Percentiles rank a stretch among this genome's conserved stretches.
phyloP scores from a whole-genome alignment of 306 rosid species.

The Pterocarpus santalinus region DNA sequence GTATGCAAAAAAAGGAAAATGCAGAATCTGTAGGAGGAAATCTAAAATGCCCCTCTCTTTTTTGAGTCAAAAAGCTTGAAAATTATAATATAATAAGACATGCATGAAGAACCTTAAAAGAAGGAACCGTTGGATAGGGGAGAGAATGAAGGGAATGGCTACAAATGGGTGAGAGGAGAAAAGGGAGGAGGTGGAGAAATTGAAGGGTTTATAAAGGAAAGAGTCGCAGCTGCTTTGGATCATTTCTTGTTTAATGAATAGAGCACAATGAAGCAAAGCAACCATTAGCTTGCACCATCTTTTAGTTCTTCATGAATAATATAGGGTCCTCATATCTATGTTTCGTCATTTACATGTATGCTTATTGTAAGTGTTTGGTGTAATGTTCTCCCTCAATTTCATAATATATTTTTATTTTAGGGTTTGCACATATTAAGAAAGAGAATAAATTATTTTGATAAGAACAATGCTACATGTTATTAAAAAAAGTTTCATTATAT shows the following conservation, averaged over 20 bases:
- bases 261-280: neutral
- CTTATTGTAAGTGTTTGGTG: neutral
- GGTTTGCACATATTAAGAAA: too few species aligned
- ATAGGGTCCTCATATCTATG: neutral
- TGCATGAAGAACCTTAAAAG: conserved; percentile 62
- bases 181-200: conserved; percentile 60
- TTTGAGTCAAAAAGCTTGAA: neutral
- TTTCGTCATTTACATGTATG: neutral
- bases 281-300: neutral
- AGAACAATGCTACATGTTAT: too few species aligned
- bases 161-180: conserved; percentile 64
- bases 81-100: conserved; percentile 42
- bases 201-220: conserved; percentile 54
- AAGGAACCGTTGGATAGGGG: conserved; percentile 59
- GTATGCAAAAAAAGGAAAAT: conserved; percentile 26
- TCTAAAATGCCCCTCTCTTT: conserved; percentile 47
- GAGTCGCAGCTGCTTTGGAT: conserved; percentile 44
- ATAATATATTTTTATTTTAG: too few species aligned
- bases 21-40: conserved; percentile 51
- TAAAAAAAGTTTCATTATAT: too few species aligned
- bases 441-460: too few species aligned
- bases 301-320: neutral
- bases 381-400: too few species aligned
- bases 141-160: conserved; percentile 64
- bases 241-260: conserved; percentile 26